phyloP scores from a whole-genome alignment of 2,329 filamentous ascomycete genomes.

The Cladosporium cucumerinum region DNA sequence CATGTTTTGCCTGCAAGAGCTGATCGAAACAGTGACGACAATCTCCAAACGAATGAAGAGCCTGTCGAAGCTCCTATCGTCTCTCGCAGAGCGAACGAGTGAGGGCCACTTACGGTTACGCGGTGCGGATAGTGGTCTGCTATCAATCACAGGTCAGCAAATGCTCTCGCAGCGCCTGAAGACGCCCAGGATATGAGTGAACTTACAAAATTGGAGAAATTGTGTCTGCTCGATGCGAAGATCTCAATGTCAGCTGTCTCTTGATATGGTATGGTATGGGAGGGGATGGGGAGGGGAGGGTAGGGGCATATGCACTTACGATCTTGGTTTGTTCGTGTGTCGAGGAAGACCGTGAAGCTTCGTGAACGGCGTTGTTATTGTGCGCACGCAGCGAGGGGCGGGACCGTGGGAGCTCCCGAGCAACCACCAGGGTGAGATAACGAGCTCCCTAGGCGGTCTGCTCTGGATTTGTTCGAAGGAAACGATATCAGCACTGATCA shows the following conservation, averaged over 20 bases:
- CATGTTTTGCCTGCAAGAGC: not conserved
- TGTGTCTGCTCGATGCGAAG: not conserved
- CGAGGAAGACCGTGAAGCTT: not conserved
- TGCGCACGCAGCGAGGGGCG: not conserved
- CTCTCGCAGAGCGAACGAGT: not conserved
- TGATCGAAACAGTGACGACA: not conserved
- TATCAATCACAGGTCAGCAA: not conserved
- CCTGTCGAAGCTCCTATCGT: not conserved
- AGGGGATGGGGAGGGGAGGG: no score
- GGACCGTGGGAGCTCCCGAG: not conserved
- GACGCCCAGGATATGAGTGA: not conserved
- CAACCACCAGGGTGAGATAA: not conserved
- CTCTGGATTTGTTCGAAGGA: not conserved
- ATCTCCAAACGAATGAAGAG: not conserved
- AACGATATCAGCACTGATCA: not conserved
- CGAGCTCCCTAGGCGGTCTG: not conserved
- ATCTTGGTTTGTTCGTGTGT: not conserved
- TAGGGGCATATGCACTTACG: not conserved
- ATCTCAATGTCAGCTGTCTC: constrained; percentile 1
- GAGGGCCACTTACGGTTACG: not conserved
- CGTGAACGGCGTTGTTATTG: not conserved
- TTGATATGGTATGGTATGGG: not conserved
- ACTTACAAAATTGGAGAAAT: not conserved
- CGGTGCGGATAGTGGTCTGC: not conserved
- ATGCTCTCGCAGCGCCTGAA: not conserved